These are phyloP conservation scores for Vachellia pachyceras DNA, from an alignment of 306 rosid species.

Conservation along the genomic window DNA sequence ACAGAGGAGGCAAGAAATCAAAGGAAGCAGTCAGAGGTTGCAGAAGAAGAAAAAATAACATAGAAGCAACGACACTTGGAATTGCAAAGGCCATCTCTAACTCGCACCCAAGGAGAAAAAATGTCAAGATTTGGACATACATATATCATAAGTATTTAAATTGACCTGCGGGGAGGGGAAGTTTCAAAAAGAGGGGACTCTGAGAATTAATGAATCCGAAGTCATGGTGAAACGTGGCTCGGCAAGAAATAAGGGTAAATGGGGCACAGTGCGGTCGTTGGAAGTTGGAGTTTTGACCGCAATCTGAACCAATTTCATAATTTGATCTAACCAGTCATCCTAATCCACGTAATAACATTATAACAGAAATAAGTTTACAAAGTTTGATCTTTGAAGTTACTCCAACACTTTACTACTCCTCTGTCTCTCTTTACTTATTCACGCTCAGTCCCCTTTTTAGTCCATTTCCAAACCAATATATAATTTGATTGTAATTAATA, in stretches of 20 bases:
- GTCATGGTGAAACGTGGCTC: constrained; percentile 26
- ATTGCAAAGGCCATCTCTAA: constrained; percentile 54
- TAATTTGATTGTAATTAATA: neutral
- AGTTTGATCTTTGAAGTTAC: neutral
- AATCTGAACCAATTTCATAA: neutral
- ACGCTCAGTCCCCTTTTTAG: neutral
- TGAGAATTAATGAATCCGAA: neutral
- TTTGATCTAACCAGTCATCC: neutral
- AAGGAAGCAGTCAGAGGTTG: constrained; percentile 48
- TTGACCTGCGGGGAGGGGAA: constrained; percentile 11
- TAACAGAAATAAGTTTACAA: neutral
- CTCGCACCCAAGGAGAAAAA: neutral
- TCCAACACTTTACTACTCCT: neutral
- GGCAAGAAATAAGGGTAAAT: neutral
- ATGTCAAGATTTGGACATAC: neutral
- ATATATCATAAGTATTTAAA: neutral
- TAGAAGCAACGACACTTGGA: constrained; percentile 29
- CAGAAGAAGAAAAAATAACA: constrained; percentile 44
- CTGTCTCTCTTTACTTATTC: neutral
- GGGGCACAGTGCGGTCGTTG: constrained; percentile 39
- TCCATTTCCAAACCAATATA: neutral
- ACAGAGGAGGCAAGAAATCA: constrained; percentile 58
- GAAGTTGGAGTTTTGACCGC: constrained; percentile 37
- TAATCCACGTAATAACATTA: constrained; percentile 15
- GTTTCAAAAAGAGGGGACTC: neutral